phyloP scores from a whole-genome alignment of 2,329 filamentous ascomycete species.

The Pseudopyricularia cyperi region DNA sequence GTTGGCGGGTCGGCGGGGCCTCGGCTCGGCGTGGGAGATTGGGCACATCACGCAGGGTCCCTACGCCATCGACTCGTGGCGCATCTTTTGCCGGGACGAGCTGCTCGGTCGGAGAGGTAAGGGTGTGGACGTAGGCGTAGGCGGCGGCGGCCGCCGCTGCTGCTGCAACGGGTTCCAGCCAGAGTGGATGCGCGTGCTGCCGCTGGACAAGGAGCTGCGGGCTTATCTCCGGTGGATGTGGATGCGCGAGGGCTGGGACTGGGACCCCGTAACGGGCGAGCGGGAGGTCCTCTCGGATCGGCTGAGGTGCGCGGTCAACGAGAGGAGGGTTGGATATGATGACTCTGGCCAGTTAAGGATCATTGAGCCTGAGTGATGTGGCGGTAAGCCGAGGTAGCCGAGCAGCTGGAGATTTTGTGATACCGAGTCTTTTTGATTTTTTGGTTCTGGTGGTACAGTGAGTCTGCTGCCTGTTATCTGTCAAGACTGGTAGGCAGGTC shows the following conservation, averaged over 20 bases:
- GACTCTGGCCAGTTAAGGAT: slow-evolving; percentile 33
- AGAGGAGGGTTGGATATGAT: slow-evolving; percentile 43
- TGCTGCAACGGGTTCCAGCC: slow-evolving; percentile 47
- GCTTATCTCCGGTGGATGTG: slow-evolving; percentile 86
- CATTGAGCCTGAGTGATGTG: slow-evolving; percentile 9
- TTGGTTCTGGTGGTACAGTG: too few relatives aligned
- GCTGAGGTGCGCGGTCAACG: slow-evolving; percentile 41
- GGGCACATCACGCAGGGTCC: slow-evolving; percentile 70
- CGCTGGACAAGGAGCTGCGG: slow-evolving; percentile 76
- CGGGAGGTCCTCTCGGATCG: slow-evolving; percentile 37
- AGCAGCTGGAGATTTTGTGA: background rate
- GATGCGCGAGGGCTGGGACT: slow-evolving; percentile 73
- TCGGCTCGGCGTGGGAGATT: slow-evolving; percentile 58
- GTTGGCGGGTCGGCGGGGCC: slow-evolving; percentile 5
- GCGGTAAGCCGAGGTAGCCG: background rate
- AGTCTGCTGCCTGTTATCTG: too few relatives aligned
- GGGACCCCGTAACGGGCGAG: slow-evolving; percentile 62
- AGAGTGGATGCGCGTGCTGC: slow-evolving; percentile 81
- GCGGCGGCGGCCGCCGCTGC: slow-evolving; percentile 1
- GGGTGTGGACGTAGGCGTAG: slow-evolving; percentile 36
- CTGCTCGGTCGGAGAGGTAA: slow-evolving; percentile 54
- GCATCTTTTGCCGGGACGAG: slow-evolving; percentile 83
- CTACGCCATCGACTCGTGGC: slow-evolving; percentile 82
- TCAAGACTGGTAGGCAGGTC: too few relatives aligned
- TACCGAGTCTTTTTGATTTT: background rate